Percentiles rank a stretch among this genome's conserved stretches.
Evolutionary conservation across 108 stramenopile genomes (phyloP).

Genomic region (Skeletonema tropicum): DNA sequence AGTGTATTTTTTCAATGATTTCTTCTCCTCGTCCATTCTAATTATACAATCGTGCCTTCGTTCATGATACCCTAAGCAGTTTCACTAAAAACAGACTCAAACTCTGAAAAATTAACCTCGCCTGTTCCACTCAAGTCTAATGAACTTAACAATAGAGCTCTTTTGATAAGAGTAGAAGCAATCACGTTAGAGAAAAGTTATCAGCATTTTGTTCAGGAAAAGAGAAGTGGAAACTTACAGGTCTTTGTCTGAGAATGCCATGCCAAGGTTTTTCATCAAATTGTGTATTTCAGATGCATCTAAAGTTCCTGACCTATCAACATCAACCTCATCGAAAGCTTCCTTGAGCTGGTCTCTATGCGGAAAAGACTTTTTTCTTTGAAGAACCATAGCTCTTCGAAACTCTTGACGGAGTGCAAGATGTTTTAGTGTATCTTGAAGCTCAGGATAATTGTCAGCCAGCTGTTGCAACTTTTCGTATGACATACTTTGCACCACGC

Average conservation of each 20-base stretch:
- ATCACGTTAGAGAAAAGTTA: background rate
- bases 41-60: too few relatives aligned
- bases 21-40: too few relatives aligned
- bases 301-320: conserved; percentile 57
- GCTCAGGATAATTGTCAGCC: conserved; percentile 46
- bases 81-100: conserved; percentile 56
- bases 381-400: conserved; percentile 74
- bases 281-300: conserved; percentile 56
- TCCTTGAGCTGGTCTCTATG: conserved; percentile 59
- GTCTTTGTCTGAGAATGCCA: conserved; percentile 71
- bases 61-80: background rate
- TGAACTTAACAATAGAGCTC: conserved; percentile 28
- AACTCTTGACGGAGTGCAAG: conserved; percentile 78
- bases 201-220: background rate
- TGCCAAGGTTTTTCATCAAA: conserved; percentile 68
- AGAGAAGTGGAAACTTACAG: conserved; percentile 45
- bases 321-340: conserved; percentile 72
- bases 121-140: conserved; percentile 72
- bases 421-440: conserved; percentile 62
- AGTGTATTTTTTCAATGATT: too few relatives aligned
- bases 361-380: conserved; percentile 74
- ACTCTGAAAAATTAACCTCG: conserved; percentile 67
- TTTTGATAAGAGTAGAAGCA: background rate
- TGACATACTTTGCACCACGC: conserved; percentile 56
- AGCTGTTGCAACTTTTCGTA: conserved; percentile 61